Base-by-base conservation (phyloP, 2,329 filamentous ascomycete species). In the Penicillium nordicum region DNA sequence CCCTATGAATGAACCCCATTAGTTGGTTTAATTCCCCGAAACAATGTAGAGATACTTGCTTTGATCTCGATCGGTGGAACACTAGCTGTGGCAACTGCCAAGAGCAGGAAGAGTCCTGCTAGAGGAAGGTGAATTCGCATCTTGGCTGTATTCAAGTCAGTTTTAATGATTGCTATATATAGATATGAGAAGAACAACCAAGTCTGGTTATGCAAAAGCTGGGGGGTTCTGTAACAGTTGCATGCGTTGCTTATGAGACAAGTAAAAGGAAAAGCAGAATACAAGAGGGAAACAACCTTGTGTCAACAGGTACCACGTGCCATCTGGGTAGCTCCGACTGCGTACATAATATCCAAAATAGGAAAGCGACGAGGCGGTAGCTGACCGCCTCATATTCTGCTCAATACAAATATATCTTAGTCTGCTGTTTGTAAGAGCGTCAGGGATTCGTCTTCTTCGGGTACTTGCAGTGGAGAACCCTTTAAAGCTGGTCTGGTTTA, bases 41-140 rank as follows among this genome's bases (percentile, higher is more conserved):
- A 6, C 14, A 25, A 8, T 27, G 23, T 21, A 10, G 3, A 21
- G 14, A 18, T 30, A 32, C 40, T 32, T 51, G n/a, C 47, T 30
- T 55, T 55, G 41, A 55, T 55, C 53, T 55, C 47, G 7, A 55
- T 55, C 21, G 40, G 41, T 1, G 53, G 53, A 16, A 46, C 21
- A 27, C 40, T 51, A 12, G 53, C 44, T n/a, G 43, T 27, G 9
- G 44, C 37, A 32, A 11, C 34, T 4, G 37, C 37, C 21, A 40
- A n/a, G 8, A 54, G 23, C 43, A 49, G 44, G 44, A 43, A 42
- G 4, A 54, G 4, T 3, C 51, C 44, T 37, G 44, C 37, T 4
- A 54, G n/a, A 34, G 29, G 12, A 18, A 36, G 18, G 8, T 36
- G 7, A 21, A 32, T 16, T 18, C 23, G 11, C 51, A 54, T 54